A percentile compares a stretch with the other conserved stretches of the same genome.
Conservation (phyloP, 768 basidiomycete genomes). For the Mycena rebaudengoi region DNA sequence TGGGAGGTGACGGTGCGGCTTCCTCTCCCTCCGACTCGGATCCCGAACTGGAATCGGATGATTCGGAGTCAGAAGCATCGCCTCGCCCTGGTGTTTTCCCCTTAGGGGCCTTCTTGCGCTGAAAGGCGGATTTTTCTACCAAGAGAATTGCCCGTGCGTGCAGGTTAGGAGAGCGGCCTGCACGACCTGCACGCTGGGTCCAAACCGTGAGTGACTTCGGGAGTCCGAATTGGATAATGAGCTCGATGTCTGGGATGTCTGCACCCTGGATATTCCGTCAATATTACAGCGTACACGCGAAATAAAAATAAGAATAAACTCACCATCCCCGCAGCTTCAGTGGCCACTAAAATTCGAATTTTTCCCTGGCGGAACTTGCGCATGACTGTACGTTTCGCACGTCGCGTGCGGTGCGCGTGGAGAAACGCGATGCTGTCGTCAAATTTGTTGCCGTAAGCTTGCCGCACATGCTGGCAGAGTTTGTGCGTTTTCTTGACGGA, state of each 20-base stretch:
- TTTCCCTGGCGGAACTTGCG: slow-evolving; percentile 32
- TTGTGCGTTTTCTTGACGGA: slow-evolving; percentile 28
- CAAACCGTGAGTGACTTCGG: slow-evolving; percentile 42
- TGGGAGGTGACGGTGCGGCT: slow-evolving; percentile 5
- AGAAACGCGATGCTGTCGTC: slow-evolving; percentile 32
- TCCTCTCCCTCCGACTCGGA: not conserved
- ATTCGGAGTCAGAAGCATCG: not conserved
- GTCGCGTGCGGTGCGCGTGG: slow-evolving; percentile 31
- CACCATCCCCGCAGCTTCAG: slow-evolving; percentile 50
- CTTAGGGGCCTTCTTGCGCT: slow-evolving; percentile 25
- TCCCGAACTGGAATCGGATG: no score
- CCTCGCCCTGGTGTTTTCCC: not conserved
- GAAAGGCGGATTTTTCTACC: slow-evolving; percentile 39
- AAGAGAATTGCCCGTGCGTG: slow-evolving; percentile 38
- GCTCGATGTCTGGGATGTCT: slow-evolving; percentile 46
- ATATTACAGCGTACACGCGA: not conserved
- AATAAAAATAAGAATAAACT: slow-evolving; percentile 10
- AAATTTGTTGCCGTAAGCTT: slow-evolving; percentile 18
- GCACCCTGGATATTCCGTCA: slow-evolving; percentile 31
- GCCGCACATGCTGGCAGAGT: slow-evolving; percentile 14
- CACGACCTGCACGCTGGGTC: slow-evolving; percentile 42
- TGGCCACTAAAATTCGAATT: slow-evolving; percentile 37
- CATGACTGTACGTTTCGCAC: slow-evolving; percentile 31
- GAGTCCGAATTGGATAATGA: slow-evolving; percentile 44
- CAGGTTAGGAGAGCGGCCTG: slow-evolving; percentile 30